Evolutionary conservation across 768 basidiomycete species (phyloP).

Genomic region (Suillus alpinus): DNA sequence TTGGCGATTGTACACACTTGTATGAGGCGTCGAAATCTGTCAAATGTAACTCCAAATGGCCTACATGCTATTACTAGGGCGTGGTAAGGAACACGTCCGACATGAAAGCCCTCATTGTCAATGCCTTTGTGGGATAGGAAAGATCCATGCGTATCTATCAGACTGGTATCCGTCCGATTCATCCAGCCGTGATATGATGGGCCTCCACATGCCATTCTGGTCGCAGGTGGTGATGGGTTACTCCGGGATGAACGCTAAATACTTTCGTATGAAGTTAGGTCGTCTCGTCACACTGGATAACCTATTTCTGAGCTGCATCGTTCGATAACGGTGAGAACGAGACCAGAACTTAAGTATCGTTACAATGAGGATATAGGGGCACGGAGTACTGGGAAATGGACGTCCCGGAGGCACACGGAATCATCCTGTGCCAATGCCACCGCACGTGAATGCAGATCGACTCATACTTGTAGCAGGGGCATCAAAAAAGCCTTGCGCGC

Average conservation of each 20-base stretch:
- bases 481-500: not conserved
- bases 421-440: not conserved
- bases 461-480: not conserved
- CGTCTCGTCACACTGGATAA: not conserved
- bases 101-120: not conserved
- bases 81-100: constrained; percentile 1
- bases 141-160: constrained; percentile 6
- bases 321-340: constrained; percentile 1
- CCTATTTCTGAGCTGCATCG: not conserved
- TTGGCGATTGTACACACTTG: not conserved
- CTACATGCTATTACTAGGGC: not conserved
- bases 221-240: not conserved
- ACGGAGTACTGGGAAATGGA: not conserved
- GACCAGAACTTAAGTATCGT: not conserved
- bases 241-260: not conserved
- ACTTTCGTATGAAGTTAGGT: not conserved
- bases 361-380: constrained; percentile 2
- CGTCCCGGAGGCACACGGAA: not conserved
- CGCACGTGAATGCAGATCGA: not conserved
- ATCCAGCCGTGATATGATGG: not conserved
- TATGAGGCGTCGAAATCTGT: not conserved
- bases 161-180: constrained; percentile 6
- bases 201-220: constrained; percentile 4
- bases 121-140: not conserved
- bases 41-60: constrained; percentile 3